phyloP scores from a whole-genome alignment of 495 filamentous ascomycete genomes.

The Parachaetomium inaequale region DNA sequence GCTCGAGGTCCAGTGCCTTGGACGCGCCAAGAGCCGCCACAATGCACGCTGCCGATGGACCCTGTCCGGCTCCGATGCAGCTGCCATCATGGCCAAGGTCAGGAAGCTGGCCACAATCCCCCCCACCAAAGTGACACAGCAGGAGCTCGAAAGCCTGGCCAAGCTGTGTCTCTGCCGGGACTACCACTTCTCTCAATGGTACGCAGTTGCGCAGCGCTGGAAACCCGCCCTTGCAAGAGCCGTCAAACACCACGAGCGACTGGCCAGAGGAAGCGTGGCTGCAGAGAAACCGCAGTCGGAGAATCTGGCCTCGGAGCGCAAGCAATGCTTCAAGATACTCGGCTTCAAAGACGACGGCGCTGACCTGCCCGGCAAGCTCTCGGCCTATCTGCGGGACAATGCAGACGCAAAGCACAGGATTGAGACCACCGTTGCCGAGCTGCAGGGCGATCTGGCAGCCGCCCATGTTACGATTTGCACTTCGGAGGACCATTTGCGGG shows the following conservation, averaged over 20 bases:
- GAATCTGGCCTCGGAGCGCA: not conserved
- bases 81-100: not conserved
- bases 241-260: not conserved
- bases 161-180: not conserved
- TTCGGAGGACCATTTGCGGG: not conserved
- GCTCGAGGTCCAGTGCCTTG: not conserved
- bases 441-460: not conserved
- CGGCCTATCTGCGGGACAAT: not conserved
- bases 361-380: not conserved
- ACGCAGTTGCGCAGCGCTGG: not conserved
- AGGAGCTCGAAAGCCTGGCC: not conserved
- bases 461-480: not conserved
- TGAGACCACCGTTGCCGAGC: too few species aligned
- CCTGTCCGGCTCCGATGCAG: not conserved
- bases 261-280: not conserved
- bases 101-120: not conserved
- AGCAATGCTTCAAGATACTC: not conserved
- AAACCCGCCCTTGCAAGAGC: not conserved
- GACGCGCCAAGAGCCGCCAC: not conserved
- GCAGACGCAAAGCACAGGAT: not conserved
- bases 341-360: not conserved
- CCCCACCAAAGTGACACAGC: not conserved
- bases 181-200: not conserved
- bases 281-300: not conserved
- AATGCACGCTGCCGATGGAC: not conserved